phyloP scores from a whole-genome alignment of 2,329 filamentous ascomycete species.

The Microcera coccophila region DNA sequence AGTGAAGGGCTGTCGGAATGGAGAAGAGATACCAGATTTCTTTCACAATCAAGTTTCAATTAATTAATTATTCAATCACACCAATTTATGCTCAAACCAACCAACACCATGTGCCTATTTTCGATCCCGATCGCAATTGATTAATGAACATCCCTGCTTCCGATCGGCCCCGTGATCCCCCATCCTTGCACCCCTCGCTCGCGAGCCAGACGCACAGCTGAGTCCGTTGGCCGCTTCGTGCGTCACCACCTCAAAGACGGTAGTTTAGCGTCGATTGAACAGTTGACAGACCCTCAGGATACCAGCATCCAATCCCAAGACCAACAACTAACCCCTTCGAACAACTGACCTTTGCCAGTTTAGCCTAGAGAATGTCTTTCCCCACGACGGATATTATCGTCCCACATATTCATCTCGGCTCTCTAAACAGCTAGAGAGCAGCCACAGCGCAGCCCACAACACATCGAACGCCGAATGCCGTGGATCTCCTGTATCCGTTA shows the following conservation, averaged over 20 bases:
- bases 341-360: too few species aligned
- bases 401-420: too few species aligned
- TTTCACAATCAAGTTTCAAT: conserved; percentile 11
- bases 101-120: conserved; percentile 5
- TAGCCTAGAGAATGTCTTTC: too few species aligned
- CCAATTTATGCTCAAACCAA: background rate
- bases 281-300: background rate
- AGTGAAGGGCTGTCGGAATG: conserved; percentile 24
- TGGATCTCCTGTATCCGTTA: too few species aligned
- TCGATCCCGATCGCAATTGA: background rate
- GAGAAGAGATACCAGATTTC: conserved; percentile 25
- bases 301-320: too few species aligned
- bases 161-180: conserved; percentile 28
- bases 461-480: too few species aligned
- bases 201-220: background rate
- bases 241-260: background rate
- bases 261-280: background rate
- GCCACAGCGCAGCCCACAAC: too few species aligned
- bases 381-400: too few species aligned
- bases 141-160: conserved; percentile 13
- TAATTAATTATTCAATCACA: too few species aligned
- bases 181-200: conserved; percentile 8
- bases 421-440: too few species aligned
- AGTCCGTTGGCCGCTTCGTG: background rate
- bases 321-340: too few species aligned